Evolutionary conservation across 1,284 basidiomycete species (phyloP).

Genomic region (Austroboletus novae-zelandiae): DNA sequence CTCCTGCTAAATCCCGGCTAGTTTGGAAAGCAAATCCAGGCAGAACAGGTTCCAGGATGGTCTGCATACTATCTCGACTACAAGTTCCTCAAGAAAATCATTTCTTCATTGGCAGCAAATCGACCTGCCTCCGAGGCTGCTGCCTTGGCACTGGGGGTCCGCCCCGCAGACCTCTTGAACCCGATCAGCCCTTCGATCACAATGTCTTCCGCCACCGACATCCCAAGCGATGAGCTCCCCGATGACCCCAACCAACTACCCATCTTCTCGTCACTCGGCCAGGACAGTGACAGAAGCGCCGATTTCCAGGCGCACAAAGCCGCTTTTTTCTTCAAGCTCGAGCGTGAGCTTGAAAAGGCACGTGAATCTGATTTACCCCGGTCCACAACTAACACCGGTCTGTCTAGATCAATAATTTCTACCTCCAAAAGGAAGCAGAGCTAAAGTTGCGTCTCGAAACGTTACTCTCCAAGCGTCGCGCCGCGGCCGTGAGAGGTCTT

Average conservation of each 20-base stretch:
- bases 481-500: slow-evolving; percentile 69
- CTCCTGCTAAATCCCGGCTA: slow-evolving; percentile 32
- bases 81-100: slow-evolving; percentile 98
- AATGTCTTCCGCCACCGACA: slow-evolving; percentile 10
- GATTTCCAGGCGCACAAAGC: slow-evolving; percentile 94
- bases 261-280: slow-evolving; percentile 55
- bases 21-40: slow-evolving; percentile 99
- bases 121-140: slow-evolving; percentile 88
- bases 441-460: slow-evolving; percentile 91
- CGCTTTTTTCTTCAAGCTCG: slow-evolving; percentile 99
- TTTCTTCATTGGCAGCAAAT: slow-evolving; percentile 94
- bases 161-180: slow-evolving; percentile 60
- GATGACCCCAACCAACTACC: slow-evolving; percentile 45
- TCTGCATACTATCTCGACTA: slow-evolving; percentile 96
- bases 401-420: slow-evolving; percentile 95
- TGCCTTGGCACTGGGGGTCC: slow-evolving; percentile 79
- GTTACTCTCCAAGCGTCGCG: slow-evolving; percentile 89
- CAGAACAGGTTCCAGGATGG: slow-evolving; percentile 98
- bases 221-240: slow-evolving; percentile 12
- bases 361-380: slow-evolving; percentile 12
- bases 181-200: slow-evolving; percentile 14
- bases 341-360: slow-evolving; percentile 97
- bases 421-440: slow-evolving; percentile 97
- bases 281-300: slow-evolving; percentile 67
- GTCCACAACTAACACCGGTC: slow-evolving; percentile 2